Evolutionary conservation across 1,139 yeast species (phyloP).

Genomic region (Scheffersomyces titani): DNA sequence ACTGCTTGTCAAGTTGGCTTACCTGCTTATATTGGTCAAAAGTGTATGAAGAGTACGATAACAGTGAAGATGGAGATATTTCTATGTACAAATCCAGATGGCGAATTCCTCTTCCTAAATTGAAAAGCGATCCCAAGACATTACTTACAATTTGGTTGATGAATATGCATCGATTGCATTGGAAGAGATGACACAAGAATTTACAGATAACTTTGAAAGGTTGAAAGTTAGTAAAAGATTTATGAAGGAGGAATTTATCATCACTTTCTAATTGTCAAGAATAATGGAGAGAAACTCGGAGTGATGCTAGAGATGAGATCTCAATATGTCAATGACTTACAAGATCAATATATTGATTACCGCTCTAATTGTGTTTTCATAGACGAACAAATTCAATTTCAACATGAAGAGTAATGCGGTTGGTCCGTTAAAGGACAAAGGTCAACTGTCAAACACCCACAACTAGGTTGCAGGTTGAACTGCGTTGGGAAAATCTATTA

Average conservation of each 20-base stretch:
- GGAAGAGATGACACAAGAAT: neutral
- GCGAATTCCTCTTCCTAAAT: neutral
- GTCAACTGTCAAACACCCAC: conserved; percentile 2
- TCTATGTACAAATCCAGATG: neutral
- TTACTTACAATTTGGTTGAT: neutral
- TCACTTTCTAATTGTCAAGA: conserved; percentile 2
- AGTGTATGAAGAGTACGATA: neutral
- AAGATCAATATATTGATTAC: neutral
- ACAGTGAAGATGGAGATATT: neutral
- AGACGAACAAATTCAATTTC: conserved; percentile 3
- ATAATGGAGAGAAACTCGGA: neutral
- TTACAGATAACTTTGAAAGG: conserved; percentile 1
- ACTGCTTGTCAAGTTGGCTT: neutral
- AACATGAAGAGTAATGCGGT: conserved; percentile 3
- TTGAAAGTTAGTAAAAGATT: conserved; percentile 1
- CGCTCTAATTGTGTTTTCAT: conserved; percentile 3
- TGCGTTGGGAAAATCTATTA: neutral
- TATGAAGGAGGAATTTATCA: conserved; percentile 1
- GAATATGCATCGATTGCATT: neutral
- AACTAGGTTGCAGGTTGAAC: conserved; percentile 1
- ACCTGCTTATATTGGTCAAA: neutral
- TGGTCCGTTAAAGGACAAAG: conserved; percentile 1
- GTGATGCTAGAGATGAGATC: conserved; percentile 1
- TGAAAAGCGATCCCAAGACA: neutral
- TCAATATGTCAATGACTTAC: neutral